Evolutionary conservation across 2,329 filamentous ascomycete genomes (phyloP).

Genomic region (Pseudogymnoascus sp.): DNA sequence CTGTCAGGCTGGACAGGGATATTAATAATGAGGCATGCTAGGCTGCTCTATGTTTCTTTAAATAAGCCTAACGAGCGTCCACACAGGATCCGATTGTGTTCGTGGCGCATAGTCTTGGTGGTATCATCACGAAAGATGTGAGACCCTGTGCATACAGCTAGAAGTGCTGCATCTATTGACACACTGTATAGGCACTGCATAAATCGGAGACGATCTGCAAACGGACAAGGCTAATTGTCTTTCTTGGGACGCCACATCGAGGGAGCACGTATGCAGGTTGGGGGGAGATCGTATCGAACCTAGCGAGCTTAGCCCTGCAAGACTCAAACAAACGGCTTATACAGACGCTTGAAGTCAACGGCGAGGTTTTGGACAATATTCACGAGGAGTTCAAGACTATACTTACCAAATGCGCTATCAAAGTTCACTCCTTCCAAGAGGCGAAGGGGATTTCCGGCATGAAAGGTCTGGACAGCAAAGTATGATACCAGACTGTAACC

Average conservation of each 20-base stretch:
- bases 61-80: background rate
- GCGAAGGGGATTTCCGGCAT: conserved; percentile 29
- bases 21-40: conserved; percentile 26
- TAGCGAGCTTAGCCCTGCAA: conserved; percentile 28
- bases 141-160: no score
- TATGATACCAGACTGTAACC: conserved; percentile 11
- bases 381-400: conserved; percentile 31
- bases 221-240: conserved; percentile 31
- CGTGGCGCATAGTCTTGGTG: no score
- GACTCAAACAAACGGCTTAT: conserved; percentile 31
- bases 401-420: conserved; percentile 22
- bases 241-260: conserved; percentile 36
- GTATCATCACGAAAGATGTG: no score
- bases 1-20: conserved; percentile 26
- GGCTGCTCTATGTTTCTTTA: conserved; percentile 11
- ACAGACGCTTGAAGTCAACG: conserved; percentile 28
- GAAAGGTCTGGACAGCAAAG: conserved; percentile 30
- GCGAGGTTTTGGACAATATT: conserved; percentile 33
- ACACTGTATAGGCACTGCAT: conserved; percentile 25
- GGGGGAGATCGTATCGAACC: conserved; percentile 30
- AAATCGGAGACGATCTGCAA: conserved; percentile 23
- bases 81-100: no score
- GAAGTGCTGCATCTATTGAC: background rate
- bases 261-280: conserved; percentile 29
- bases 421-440: conserved; percentile 36